Base-by-base conservation (phyloP, 441 rosid species). In the Isatis lusitanica region DNA sequence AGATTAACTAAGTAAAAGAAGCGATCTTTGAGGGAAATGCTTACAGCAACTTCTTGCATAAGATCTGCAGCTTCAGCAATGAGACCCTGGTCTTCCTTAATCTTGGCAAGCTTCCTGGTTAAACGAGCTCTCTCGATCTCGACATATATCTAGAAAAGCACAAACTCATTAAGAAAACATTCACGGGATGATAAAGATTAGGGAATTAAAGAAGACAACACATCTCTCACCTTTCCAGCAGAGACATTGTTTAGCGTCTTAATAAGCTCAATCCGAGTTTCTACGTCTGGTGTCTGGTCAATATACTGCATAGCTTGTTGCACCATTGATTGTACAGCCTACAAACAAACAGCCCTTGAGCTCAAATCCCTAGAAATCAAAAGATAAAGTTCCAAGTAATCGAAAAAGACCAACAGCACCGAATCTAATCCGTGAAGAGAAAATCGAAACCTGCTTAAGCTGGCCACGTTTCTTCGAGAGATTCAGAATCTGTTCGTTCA, bases 41-140 rank as follows among this genome's bases (percentile, higher is more conserved):
- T 76, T 66, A 94, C 98, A 43, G 97, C 97, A 80, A 94, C 92
- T 88, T 92, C 98, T 84, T 94, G 98, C 96, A 92, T 92, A 63
- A 90, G 80, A 80, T 92, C 96, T 33, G 98, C 98, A 80, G 98
- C 98, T 83, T 94, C 97, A 31, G 93, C 94, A 58, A 90, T 85
- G 48, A 78, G 82, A 71, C 97, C 97, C 13, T 90, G 99, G 15
- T 78, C 96, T 84, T 94, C 98, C 84, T 92, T 94, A 63, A 92
- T 90, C 82, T 92, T 90, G 5, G 97, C 97, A 71, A 90, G 94
- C 75, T 84, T 94, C 80, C 84, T 92, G 57, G 90, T 87, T 88
- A 94, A 78, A 71, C 97, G 82, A 26, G 97, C 98, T 80, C 97
- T 86, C 86, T 94, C 94, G 74, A 90, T 90, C 80, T 94, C 94